These are phyloP conservation scores for Sclerotinia nivalis DNA, from an alignment of 2,329 filamentous ascomycete genomes.

Conservation along the genomic window DNA sequence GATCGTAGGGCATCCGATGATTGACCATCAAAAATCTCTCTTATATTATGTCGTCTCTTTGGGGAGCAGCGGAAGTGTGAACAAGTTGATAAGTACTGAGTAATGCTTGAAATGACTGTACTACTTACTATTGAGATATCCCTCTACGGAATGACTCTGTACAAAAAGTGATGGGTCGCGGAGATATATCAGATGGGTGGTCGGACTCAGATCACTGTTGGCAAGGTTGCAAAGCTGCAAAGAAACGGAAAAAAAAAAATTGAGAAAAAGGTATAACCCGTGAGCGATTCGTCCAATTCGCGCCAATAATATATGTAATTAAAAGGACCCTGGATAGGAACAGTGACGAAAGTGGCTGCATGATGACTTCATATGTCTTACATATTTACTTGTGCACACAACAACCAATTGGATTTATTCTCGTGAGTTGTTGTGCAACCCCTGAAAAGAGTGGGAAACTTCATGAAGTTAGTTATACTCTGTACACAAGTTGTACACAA, in stretches of 20 bases:
- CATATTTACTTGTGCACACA: too few relatives aligned
- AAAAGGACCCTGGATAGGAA: conserved; percentile 7
- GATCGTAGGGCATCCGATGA: not conserved
- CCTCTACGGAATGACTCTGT: not conserved
- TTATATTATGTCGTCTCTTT: not conserved
- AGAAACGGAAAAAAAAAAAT: not conserved
- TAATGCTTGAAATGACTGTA: not conserved
- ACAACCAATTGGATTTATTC: not conserved
- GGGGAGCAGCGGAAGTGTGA: not conserved
- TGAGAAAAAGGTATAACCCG: not conserved
- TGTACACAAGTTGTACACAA: not conserved
- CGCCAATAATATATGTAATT: conserved; percentile 2
- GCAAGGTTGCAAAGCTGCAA: not conserved
- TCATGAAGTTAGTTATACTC: not conserved
- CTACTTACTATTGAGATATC: not conserved
- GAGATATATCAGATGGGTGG: not conserved
- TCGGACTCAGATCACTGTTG: not conserved
- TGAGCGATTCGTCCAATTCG: not conserved
- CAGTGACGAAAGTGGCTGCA: not conserved
- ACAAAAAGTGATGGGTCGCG: too few relatives aligned
- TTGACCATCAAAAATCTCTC: not conserved
- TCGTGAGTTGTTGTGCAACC: not conserved
- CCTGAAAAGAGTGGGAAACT: not conserved
- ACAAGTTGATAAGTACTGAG: not conserved
- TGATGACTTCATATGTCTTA: conserved; percentile 9